Base-by-base conservation (phyloP, 2,329 filamentous ascomycete genomes). In the Lecanicillium sp. region DNA sequence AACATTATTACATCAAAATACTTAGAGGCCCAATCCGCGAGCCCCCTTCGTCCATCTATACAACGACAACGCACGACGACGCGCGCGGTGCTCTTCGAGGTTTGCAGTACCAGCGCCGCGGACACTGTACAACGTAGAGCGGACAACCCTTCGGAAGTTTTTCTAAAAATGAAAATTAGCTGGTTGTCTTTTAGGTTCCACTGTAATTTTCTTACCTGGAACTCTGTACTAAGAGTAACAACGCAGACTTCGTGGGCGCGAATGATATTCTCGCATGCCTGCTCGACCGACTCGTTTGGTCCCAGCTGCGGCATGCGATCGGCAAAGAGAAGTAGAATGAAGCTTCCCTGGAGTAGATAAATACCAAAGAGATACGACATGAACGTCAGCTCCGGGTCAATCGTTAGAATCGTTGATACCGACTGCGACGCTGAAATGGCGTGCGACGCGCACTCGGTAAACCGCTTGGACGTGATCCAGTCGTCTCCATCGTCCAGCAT, bases 331-430 rank as follows among this genome's bases (percentile, higher is more conserved):
- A 75, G 60, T 5, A 76, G 59, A 17, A 74, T 69, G 41, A 75
- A 74, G 52, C 71, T 75, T 0, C 73, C 72, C 43, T 75, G 72
- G 4, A 76, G 61, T 0, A 77, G 61, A 48, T 77, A 78, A 7
- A 75, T 74, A 1, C 73, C 72, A 44, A 75, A 75, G 3, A 76
- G 60, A 53, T 74, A 76, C 1, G 73, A 71, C 70, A 75, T 75
- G 44, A 75, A 76, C 0, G 67, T 69, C 26, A 76, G 61, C 51
- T 75, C 72, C 3, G 70, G 70, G 52, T 77, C 73, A n/a, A 68
- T 61, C 2, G 63, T 60, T 6, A 77, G 59, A 44, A 77, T 75
- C 8, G 67, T 61, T 12, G 66, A 68, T 14, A 75, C 65, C 2
- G 68, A 68, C 36, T 72, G 65, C 2, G 70, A 70, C 0, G 72